Percentiles rank a stretch among this genome's conserved stretches.
phyloP scores from a whole-genome alignment of 768 basidiomycete genomes.

The Phanerodontia chrysosporium region DNA sequence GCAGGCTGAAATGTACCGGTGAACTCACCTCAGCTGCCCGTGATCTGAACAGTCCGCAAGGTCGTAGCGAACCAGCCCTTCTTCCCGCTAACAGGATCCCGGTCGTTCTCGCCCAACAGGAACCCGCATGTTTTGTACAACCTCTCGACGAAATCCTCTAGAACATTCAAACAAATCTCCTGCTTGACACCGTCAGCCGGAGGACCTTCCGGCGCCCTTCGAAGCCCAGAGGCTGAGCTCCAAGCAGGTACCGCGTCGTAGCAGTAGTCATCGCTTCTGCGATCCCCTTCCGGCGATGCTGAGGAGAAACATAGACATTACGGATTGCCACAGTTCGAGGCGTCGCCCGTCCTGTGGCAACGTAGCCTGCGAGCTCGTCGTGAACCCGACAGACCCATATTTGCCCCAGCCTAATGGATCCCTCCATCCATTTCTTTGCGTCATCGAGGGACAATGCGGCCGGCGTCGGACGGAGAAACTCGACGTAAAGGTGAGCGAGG shows the following conservation, averaged over 20 bases:
- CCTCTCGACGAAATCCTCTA: neutral
- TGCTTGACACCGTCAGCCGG: constrained; percentile 9
- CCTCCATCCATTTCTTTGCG: neutral
- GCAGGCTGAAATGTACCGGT: too few relatives aligned
- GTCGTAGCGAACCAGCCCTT: constrained; percentile 3
- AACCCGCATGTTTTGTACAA: constrained; percentile 12
- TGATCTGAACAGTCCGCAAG: neutral
- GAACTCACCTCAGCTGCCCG: neutral
- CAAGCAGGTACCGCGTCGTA: constrained; percentile 16
- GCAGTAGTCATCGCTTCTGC: constrained; percentile 17
- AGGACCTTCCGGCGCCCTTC: constrained; percentile 5
- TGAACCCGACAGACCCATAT: constrained; percentile 10
- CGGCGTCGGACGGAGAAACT: neutral
- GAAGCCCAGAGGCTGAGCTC: constrained; percentile 8
- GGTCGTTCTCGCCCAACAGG: constrained; percentile 4
- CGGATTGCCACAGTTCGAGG: constrained; percentile 18
- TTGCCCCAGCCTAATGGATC: neutral
- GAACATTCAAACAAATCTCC: constrained; percentile 11
- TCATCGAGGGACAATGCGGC: neutral
- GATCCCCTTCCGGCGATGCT: constrained; percentile 15
- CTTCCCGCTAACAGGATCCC: constrained; percentile 6
- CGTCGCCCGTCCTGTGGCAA: constrained; percentile 11
- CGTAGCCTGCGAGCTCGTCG: constrained; percentile 10
- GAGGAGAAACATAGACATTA: constrained; percentile 16
- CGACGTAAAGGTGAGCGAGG: constrained; percentile 9